Conservation (phyloP, 2,329 filamentous ascomycete genomes). For the Hypomyces rosellus region DNA sequence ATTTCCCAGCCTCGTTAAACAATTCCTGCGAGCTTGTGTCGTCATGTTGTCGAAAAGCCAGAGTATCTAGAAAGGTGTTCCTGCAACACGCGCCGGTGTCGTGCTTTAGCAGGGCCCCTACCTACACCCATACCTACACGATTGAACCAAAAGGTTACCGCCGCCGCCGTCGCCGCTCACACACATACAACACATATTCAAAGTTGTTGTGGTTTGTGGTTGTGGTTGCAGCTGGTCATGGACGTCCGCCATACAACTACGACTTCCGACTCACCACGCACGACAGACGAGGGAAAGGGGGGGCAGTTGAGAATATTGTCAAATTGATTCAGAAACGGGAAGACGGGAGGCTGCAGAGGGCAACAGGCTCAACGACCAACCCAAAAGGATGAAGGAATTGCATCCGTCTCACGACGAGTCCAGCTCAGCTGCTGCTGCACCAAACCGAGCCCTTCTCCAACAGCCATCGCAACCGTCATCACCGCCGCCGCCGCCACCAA, state of each 20-base stretch:
- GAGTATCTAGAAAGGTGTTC: slow-evolving; percentile 1
- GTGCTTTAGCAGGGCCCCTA: neutral
- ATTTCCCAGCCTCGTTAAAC: slow-evolving; percentile 3
- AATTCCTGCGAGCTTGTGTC: neutral
- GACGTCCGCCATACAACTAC: slow-evolving; percentile 7
- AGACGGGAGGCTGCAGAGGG: neutral
- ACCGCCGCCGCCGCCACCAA: slow-evolving; percentile 7
- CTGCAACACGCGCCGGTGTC: no score
- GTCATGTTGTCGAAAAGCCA: neutral
- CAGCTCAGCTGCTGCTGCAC: slow-evolving; percentile 7
- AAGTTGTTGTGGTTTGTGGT: neutral
- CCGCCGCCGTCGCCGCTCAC: no score
- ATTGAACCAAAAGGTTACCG: no score
- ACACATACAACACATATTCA: neutral
- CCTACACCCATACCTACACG: neutral
- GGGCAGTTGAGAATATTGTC: slow-evolving; percentile 3
- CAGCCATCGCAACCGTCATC: neutral
- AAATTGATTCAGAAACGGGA: slow-evolving; percentile 1
- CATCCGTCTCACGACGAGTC: slow-evolving; percentile 18
- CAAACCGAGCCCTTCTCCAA: neutral
- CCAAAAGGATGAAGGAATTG: slow-evolving; percentile 22
- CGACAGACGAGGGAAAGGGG: slow-evolving; percentile 6
- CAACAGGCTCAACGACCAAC: neutral
- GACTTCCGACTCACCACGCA: slow-evolving; percentile 1
- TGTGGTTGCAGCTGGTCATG: slow-evolving; percentile 7